Evolutionary conservation across 768 basidiomycete genomes (phyloP).

Genomic region (Termitomyces sp.): DNA sequence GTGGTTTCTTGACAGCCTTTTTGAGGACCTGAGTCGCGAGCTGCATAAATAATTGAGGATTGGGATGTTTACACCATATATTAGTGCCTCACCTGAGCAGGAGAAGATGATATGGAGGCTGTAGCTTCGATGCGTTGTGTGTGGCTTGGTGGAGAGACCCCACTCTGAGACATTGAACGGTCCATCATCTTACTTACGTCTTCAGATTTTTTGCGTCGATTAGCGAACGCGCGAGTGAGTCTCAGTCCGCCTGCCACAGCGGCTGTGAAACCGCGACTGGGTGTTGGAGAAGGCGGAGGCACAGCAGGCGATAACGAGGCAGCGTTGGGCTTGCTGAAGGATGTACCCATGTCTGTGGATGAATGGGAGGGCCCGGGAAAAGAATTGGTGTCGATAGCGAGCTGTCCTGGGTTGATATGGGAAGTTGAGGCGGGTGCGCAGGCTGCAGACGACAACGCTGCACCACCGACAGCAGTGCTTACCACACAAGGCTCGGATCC

Average conservation of each 20-base stretch:
- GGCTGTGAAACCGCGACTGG: conserved; percentile 26
- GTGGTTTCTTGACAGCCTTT: conserved; percentile 6
- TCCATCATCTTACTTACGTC: conserved; percentile 26
- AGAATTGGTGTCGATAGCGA: conserved; percentile 8
- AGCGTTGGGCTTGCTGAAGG: conserved; percentile 21
- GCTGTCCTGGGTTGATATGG: conserved; percentile 25
- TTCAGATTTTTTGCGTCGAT: conserved; percentile 52
- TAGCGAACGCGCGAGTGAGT: conserved; percentile 54
- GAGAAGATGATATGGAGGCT: conserved; percentile 19
- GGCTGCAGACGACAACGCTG: conserved; percentile 31
- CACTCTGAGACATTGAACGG: conserved; percentile 6
- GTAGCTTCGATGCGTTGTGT: conserved; percentile 17
- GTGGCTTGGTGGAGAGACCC: neutral
- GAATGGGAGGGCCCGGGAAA: conserved; percentile 15
- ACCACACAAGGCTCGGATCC: conserved; percentile 15
- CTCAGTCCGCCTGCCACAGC: conserved; percentile 40
- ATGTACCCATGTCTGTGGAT: conserved; percentile 31
- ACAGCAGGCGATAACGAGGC: conserved; percentile 12
- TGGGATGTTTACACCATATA: conserved; percentile 8
- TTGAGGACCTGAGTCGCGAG: conserved; percentile 43
- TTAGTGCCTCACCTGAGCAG: conserved; percentile 15
- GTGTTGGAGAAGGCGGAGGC: conserved; percentile 17
- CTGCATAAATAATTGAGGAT: conserved; percentile 30
- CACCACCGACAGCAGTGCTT: conserved; percentile 15
- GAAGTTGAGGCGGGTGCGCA: conserved; percentile 26